Conservation (phyloP, 345 rosid species). For the Cardamine resedifolia region DNA sequence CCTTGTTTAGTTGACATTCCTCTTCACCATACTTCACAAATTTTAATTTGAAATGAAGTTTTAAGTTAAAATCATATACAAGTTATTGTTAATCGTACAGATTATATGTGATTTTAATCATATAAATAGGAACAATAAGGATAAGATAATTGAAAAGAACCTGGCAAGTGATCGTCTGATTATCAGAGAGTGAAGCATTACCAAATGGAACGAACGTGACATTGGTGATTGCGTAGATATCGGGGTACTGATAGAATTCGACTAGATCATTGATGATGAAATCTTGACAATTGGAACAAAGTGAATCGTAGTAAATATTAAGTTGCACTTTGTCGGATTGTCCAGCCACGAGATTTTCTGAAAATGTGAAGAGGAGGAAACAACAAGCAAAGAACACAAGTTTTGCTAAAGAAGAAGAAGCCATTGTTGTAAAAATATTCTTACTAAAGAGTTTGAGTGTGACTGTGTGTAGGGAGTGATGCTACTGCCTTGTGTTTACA, state of each 20-base stretch:
- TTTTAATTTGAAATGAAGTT: neutral
- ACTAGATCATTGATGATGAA: constrained; percentile 41
- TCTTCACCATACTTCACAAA: constrained; percentile 58
- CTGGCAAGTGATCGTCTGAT: constrained; percentile 42
- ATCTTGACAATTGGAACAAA: constrained; percentile 44
- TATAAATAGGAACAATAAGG: neutral
- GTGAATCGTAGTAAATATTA: constrained; percentile 45
- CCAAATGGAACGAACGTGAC: constrained; percentile 54
- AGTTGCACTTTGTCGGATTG: constrained; percentile 18
- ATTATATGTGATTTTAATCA: neutral
- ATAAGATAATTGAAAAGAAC: constrained; percentile 12
- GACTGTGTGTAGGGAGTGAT: neutral
- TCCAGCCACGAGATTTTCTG: constrained; percentile 5
- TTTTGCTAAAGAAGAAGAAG: neutral
- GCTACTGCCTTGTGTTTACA: neutral
- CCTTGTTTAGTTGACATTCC: constrained; percentile 60
- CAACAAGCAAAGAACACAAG: constrained; percentile 8
- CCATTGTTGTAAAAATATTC: constrained; percentile 2
- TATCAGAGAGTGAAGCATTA: constrained; percentile 35
- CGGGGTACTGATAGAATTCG: constrained; percentile 21
- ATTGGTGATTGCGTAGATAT: constrained; percentile 39
- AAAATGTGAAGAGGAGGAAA: neutral
- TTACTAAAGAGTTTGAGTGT: neutral
- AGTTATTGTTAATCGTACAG: neutral
- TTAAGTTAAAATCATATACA: neutral